Evolutionary conservation across 2,329 filamentous ascomycete species (phyloP), one percentile per base, ranked within the genome.

Genomic region (Botrytis hyacinthi): DNA sequence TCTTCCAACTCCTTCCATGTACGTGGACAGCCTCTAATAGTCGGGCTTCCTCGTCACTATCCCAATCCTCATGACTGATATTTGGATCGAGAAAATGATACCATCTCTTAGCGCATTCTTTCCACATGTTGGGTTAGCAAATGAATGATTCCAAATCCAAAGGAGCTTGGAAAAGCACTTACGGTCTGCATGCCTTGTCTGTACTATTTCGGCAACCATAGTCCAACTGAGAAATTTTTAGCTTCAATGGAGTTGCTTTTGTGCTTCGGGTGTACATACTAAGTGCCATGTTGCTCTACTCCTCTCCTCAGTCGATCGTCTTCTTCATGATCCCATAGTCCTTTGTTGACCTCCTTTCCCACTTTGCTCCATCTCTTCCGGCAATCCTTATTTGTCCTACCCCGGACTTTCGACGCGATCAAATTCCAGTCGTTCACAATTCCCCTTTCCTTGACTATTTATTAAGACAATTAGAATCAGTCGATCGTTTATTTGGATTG

Each of bases 41-140:
- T 69, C 66, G 48, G n/a, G 66, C 66, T 69, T 69, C 66, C 37
- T 69, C 66, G 26, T 69, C 66, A 14, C 48, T 44, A 57, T 69
- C 48, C 66, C 66, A 69, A 42, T 69, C 66, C 12, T 69, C 48
- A 57, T 69, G 66, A 44, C 66, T 69, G 29, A 69, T 69, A 6
- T 69, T 69, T 57, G 66, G 66, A 69, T 69, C 48, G n/a, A 69
- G 48, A 42, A 59, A 69, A n/a, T 69, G 66, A 37, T 69, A 69
- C 66, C 66, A 69, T 57, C 66, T 69, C n/a, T 69, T 69, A 29
- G 66, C 66, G 48, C 66, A 69, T 69, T 69, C 66, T 69, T 69
- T 69, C 26, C n/a, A 69, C 37, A 37, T 20, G 20, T 37, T 6
- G 22, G 18, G 48, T 69, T 59, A 69, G 66, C 10, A 69, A 32